These are phyloP conservation scores for Tetrastigma voinierianum DNA, from an alignment of 164 flowering plant species.

Conservation along the genomic window DNA sequence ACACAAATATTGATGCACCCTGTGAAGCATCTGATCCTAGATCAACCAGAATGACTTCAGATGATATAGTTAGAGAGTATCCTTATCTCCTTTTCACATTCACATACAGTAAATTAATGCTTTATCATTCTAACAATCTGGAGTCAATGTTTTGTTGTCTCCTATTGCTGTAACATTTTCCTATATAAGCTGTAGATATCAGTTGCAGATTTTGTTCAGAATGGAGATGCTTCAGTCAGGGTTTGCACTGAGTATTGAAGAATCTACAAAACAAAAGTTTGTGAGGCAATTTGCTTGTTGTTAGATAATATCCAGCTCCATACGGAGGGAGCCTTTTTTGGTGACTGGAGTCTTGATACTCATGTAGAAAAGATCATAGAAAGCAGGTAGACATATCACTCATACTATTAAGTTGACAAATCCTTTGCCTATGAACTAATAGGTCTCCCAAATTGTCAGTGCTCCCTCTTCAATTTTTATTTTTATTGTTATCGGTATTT, in stretches of 20 bases:
- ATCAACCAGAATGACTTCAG: conserved; percentile 28
- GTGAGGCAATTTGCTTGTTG: too few species aligned
- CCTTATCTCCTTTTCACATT: conserved; percentile 30
- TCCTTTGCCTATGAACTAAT: too few species aligned
- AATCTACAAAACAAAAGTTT: conserved; percentile 54
- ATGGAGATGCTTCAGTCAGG: conserved; percentile 83
- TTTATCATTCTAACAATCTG: neutral
- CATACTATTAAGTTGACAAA: too few species aligned
- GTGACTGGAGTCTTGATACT: too few species aligned
- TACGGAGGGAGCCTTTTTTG: too few species aligned
- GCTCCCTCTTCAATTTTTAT: too few species aligned
- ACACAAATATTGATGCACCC: conserved; percentile 26
- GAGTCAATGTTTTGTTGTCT: neutral
- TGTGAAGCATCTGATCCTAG: conserved; percentile 23
- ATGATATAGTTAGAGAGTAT: conserved; percentile 74
- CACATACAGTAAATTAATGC: neutral
- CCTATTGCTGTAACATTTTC: conserved; percentile 22
- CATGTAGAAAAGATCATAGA: too few species aligned
- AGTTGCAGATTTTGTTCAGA: conserved; percentile 85
- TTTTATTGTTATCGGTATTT: too few species aligned
- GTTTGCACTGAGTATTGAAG: conserved; percentile 37
- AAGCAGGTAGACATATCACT: too few species aligned
- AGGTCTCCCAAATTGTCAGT: too few species aligned
- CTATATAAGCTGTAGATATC: conserved; percentile 62
- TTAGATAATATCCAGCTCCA: too few species aligned